A percentile compares a stretch with the other conserved stretches of the same genome.
Evolutionary conservation across 2,329 filamentous ascomycete species (phyloP).

Genomic region (Shiraia bambusicola): DNA sequence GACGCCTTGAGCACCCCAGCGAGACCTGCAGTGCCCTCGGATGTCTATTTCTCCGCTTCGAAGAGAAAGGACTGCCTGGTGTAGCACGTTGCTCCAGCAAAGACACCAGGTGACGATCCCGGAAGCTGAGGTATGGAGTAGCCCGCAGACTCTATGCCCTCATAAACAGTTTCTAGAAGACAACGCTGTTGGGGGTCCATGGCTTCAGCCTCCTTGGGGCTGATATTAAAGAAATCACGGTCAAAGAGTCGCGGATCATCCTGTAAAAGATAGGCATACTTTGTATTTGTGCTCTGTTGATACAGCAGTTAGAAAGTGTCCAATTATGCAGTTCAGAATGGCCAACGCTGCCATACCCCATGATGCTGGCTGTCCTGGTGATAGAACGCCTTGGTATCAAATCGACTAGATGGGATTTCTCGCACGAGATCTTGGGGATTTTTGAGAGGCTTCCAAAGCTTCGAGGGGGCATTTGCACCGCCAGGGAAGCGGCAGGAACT

Average conservation of each 20-base stretch:
- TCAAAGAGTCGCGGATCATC: conserved; percentile 15
- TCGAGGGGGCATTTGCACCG: conserved; percentile 23
- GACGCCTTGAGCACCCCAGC: conserved; percentile 43
- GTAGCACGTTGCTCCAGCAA: conserved; percentile 12
- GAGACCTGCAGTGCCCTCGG: conserved; percentile 43
- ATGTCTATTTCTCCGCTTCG: conserved; percentile 8
- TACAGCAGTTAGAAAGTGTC: conserved; percentile 3
- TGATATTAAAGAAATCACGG: conserved; percentile 16
- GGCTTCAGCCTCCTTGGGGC: conserved; percentile 7
- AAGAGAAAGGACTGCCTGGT: conserved; percentile 33
- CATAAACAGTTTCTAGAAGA: conserved; percentile 19
- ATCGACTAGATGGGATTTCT: background rate
- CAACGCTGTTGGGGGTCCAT: conserved; percentile 24
- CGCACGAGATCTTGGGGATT: conserved; percentile 4
- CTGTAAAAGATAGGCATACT: conserved; percentile 8
- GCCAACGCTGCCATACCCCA: background rate
- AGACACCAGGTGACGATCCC: background rate
- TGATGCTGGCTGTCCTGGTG: background rate
- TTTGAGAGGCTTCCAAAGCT: conserved; percentile 37
- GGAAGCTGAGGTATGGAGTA: conserved; percentile 1
- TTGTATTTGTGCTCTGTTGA: conserved; percentile 7
- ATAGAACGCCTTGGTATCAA: background rate
- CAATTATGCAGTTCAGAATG: background rate
- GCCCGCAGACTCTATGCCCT: conserved; percentile 15
- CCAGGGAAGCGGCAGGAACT: conserved; percentile 36